Base-by-base conservation (phyloP, 257 asterid genomes). In the Forsythia suspensa region DNA sequence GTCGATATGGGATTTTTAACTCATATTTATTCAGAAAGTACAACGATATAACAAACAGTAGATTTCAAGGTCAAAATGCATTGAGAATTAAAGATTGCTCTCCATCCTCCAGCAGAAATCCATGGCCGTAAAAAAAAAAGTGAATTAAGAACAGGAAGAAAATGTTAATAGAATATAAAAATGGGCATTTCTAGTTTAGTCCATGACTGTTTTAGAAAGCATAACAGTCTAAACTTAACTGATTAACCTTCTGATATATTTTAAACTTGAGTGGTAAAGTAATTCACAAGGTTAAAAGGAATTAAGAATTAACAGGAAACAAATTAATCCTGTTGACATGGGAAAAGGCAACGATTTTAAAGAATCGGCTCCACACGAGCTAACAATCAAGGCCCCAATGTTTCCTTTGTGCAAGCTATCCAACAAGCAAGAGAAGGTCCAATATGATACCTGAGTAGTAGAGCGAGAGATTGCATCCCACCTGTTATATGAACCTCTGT, bases 401-500 rank as follows among this genome's bases (percentile, higher is more conserved):
- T n/a, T 55, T 55, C 29, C 29, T 5, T 55, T 55, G 2, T 55
- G 65, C 65, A 18, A 16, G 65, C 57, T 48, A 55, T 5, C 65
- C 29, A n/a, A 1, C n/a, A 55, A 55, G 18, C 3, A n/a, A 18
- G 5, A 55, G 65, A 55, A 13, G n/a, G n/a, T 48, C n/a, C 67
- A 8, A 21, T 21, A 8, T 10, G 7, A 61, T 76, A 96, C 99
- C 98, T 96, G 99, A 42, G 86, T 90, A 12, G 97, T 96, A 39
- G 94, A 88, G 29, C 98, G 99, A 78, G 93, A 88, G 88, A 94
- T 92, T 46, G 97, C 99, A 83, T 96, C 98, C 98, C 98, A 96
- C 79, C 79, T 84, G 79, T 96, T 96, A 90, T 96, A 96, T 5
- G 93, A 81, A 29, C 93, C 91, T 87, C 97, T 86, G 74, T 67